Base-by-base conservation (phyloP, 495 filamentous ascomycete genomes). In the Trichoderma gamsii region DNA sequence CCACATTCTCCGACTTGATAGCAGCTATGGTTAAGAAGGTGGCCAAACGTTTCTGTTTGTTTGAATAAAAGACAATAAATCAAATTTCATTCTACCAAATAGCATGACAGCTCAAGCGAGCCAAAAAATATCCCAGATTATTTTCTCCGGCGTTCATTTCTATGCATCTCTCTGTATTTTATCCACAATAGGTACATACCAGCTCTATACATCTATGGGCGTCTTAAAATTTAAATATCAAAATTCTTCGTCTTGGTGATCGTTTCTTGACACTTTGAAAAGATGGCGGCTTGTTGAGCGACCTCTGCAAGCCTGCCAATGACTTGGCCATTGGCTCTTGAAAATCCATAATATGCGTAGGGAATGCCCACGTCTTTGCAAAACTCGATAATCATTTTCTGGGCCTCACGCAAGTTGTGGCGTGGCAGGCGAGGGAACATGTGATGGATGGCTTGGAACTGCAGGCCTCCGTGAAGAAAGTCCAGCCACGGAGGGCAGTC, bases 391-490 rank as follows among this genome's bases (percentile, higher is more conserved):
- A 98, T 90, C 44, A 96, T 81, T 70, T 86, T 88, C 79, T 97
- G 95, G 9, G 91, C 87, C 63, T 82, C 81, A 32, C 95, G 86
- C 63, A 99, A 85, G 77, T 99, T 99, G 73, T 99, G 96, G 51
- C 95, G 84, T 49, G 95, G 95, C 70, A 99, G 91, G n/a, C 95
- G 86, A 15, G 95, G 95, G 73, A 87, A 99, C 21, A 99, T 82
- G 76, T 99, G 95, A 71, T 99, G 95, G 68, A 99, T 90, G 41
- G 90, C 95, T 76, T 99, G 95, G 76, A 97, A 98, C 76, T 99
- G 95, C 74, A 99, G 80, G 44, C 95, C 95, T 21, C 95, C 95
- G 73, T 99, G 95, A 77, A 99, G 86, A 76, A 96, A 99, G 73
- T 99, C 95, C 21, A 99, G 82, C 95, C 95, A 99, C 38, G 87